Evolutionary conservation across 257 asterid genomes (phyloP), one percentile per base, ranked within the genome.

Genomic region (Penstemon barbatus): DNA sequence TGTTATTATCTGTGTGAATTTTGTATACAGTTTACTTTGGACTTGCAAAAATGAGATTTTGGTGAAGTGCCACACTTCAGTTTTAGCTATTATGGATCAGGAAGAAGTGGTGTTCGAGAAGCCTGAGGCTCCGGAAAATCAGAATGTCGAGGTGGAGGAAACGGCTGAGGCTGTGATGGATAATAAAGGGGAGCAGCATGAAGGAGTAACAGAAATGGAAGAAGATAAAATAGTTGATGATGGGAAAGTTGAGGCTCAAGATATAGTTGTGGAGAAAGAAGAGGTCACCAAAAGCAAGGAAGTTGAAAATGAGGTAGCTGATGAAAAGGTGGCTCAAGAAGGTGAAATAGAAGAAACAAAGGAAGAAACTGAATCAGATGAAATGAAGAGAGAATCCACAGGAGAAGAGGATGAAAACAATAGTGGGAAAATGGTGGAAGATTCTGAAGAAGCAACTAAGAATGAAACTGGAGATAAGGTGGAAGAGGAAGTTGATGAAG

Each of bases 31-130:
- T 25, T 25, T 25, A 25, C 33, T 25, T 25, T 25, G 33, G 33
- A 25, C 33, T 25, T 1, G 33, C 33, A 25, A 25, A 25, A 25
- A 25, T 25, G 33, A 25, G 33, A 25, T 25, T 25, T 25, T 25
- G 33, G 33, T 25, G 33, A 25, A 25, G 33, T 25, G 33, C 33
- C 33, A 25, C 33, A 25, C 33, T 63, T 56, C 69, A n/a, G 55
- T 73, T 60, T 71, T 25, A 51, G 76, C 19, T 70, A 68, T 60
- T 55, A 89, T 89, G 97, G 95, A 85, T 50, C 91, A 79, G 81
- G 88, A 68, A 68, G 93, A 81, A 50, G 65, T 53, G 4, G 86
- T 75, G 66, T 61, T 87, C 19, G 89, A 83, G 65, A 80, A 71
- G 65, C 61, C 66, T 0, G 82, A 78, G 78, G 70, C 83, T 12